phyloP scores from a whole-genome alignment of 139 green algal genomes.

The Eudorina sp. region DNA sequence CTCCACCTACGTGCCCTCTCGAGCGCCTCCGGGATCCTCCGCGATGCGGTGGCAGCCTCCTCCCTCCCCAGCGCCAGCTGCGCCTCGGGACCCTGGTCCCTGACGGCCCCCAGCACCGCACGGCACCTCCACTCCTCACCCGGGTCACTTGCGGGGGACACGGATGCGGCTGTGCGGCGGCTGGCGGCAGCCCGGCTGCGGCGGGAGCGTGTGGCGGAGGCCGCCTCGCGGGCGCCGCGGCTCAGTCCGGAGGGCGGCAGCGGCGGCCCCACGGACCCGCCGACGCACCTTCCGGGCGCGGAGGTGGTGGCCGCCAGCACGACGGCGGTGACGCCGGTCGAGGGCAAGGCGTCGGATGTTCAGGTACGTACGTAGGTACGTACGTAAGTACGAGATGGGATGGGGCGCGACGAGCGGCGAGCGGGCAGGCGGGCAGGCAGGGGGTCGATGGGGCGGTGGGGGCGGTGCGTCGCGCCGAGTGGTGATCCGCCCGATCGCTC shows the following conservation, averaged over 20 bases:
- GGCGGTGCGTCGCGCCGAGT: no score
- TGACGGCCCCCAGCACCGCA: neutral
- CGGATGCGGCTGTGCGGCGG: neutral
- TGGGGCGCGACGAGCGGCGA: no score
- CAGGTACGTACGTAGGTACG: no score
- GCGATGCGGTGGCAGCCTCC: neutral
- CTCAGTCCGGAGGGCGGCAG: neutral
- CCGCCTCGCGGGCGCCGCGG: neutral
- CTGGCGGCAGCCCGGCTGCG: slow-evolving; percentile 1
- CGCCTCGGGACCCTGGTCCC: neutral
- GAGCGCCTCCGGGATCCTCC: neutral
- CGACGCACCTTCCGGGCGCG: slow-evolving; percentile 7
- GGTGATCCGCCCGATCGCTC: no score
- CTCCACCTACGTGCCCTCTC: neutral
- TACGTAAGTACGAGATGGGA: no score
- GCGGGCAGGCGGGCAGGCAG: no score
- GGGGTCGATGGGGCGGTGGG: neutral
- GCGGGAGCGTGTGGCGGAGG: slow-evolving; percentile 12
- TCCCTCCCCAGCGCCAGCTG: neutral
- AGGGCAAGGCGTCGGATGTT: slow-evolving; percentile 33
- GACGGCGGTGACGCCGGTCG: slow-evolving; percentile 28
- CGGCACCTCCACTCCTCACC: neutral
- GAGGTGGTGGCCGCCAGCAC: neutral
- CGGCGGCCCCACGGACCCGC: neutral
- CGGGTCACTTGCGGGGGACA: neutral